Evolutionary conservation across 2,329 filamentous ascomycete genomes (phyloP).

Genomic region (Aureobasidium sp.): DNA sequence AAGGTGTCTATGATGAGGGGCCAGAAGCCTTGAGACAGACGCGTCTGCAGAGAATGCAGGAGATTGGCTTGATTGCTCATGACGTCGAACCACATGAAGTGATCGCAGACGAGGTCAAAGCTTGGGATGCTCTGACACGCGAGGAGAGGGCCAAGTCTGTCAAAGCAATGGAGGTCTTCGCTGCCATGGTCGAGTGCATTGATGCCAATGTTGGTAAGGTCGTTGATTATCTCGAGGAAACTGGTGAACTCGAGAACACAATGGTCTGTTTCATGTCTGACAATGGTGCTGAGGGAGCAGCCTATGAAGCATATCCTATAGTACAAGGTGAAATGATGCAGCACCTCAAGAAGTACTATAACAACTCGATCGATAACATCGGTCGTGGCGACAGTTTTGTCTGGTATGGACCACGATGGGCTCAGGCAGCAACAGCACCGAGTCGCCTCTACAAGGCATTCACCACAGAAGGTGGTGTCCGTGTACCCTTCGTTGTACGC

Average conservation of each 20-base stretch:
- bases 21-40: slow-evolving; percentile 47
- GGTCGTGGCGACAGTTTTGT: slow-evolving; percentile 50
- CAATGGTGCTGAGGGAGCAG: slow-evolving; percentile 53
- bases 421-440: slow-evolving; percentile 45
- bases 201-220: slow-evolving; percentile 53
- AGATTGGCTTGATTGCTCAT: slow-evolving; percentile 46
- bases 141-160: slow-evolving; percentile 41
- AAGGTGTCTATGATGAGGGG: slow-evolving; percentile 52
- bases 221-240: slow-evolving; percentile 46
- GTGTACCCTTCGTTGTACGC: slow-evolving; percentile 43
- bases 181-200: slow-evolving; percentile 56
- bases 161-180: slow-evolving; percentile 53
- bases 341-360: slow-evolving; percentile 49
- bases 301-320: slow-evolving; percentile 51
- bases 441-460: slow-evolving; percentile 40
- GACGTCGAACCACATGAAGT: slow-evolving; percentile 46
- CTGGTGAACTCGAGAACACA: slow-evolving; percentile 54
- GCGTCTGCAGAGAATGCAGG: slow-evolving; percentile 47
- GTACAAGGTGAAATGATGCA: slow-evolving; percentile 46
- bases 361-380: slow-evolving; percentile 50
- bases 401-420: slow-evolving; percentile 53
- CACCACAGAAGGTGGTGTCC: slow-evolving; percentile 42
- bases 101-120: slow-evolving; percentile 40
- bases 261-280: slow-evolving; percentile 57
- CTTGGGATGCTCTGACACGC: slow-evolving; percentile 40